Percentiles rank a stretch among this genome's conserved stretches.
Conservation (phyloP, 805 yeast genomes). For the Dipodascus albidus region DNA sequence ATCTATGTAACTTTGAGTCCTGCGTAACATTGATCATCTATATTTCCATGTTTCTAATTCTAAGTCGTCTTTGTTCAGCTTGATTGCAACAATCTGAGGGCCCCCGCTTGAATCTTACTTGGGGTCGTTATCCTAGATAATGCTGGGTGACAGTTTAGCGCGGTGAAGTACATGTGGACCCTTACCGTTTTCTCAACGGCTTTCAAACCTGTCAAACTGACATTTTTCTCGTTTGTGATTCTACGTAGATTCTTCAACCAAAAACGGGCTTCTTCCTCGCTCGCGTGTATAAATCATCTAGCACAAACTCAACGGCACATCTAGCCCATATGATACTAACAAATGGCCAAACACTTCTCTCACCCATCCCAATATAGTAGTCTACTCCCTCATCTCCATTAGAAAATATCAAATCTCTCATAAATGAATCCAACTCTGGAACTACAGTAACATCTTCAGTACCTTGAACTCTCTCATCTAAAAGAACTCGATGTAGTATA, state of each 20-base stretch:
- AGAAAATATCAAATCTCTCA: constrained; percentile 38
- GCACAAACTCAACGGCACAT: constrained; percentile 78
- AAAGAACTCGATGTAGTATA: constrained; percentile 59
- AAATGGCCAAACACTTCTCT: constrained; percentile 86
- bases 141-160: too few species aligned
- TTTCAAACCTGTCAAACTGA: too few species aligned
- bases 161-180: too few species aligned
- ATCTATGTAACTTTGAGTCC: too few species aligned
- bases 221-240: not conserved
- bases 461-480: constrained; percentile 80
- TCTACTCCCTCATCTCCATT: constrained; percentile 42
- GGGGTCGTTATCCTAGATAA: too few species aligned
- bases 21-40: too few species aligned
- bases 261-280: constrained; percentile 1
- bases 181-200: too few species aligned
- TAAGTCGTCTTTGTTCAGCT: too few species aligned
- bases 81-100: too few species aligned
- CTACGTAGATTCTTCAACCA: not conserved
- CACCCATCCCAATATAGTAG: constrained; percentile 87
- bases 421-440: constrained; percentile 65
- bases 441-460: constrained; percentile 83
- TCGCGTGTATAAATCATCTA: constrained; percentile 55
- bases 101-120: too few species aligned
- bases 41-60: too few species aligned
- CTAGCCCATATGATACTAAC: constrained; percentile 76